Base-by-base conservation (phyloP, 768 basidiomycete genomes). In the Hygrocybe coccinea region DNA sequence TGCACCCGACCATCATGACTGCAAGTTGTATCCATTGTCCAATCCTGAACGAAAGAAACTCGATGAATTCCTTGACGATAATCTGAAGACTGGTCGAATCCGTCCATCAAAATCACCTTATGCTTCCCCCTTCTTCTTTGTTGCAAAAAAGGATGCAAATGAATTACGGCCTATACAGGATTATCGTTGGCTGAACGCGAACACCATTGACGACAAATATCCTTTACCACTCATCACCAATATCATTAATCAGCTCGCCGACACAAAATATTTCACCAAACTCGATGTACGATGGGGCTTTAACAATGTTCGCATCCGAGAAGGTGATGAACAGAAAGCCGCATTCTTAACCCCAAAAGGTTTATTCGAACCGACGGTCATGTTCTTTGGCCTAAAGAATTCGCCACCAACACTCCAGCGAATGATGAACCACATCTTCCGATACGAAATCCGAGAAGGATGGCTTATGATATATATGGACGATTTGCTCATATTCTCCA, bases 381-480 rank as follows among this genome's bases (percentile, higher is more conserved):
- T 60, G 56, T 56, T 55, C 43, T 60, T 60, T 11, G 54, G 60
- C 8, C 52, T 67, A 33, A 60, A 59, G 12, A 69, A 71, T 50
- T 48, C 50, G 25, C 62, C 66, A 3, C 62, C 69, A 0, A 59
- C 69, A 2, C 61, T 61, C 38, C 50, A 61, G 39, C 39, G 50
- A n/a, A 17, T 54, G 19, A 55, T 58, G 15, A 17, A 34, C 25
- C 55, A 63, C 29, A 33, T 67, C 1, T 69, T 65, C 25, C 41
- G 60, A 56, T 54, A 60, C 2, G 15, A 56, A 4, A 65, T 78
- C n/a, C 56, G 60, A 2, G 17, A 54, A 24, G 67, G 66, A 3
- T 29, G 58, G 1, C 58, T 79, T 2, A 50, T 71, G 2, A 63
- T 78, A 1, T 77, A 82, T 59, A 59, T 79, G 34, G 76, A 78